Base-by-base conservation (phyloP, 179 eudicot genomes). In the Gypsophila paniculata region DNA sequence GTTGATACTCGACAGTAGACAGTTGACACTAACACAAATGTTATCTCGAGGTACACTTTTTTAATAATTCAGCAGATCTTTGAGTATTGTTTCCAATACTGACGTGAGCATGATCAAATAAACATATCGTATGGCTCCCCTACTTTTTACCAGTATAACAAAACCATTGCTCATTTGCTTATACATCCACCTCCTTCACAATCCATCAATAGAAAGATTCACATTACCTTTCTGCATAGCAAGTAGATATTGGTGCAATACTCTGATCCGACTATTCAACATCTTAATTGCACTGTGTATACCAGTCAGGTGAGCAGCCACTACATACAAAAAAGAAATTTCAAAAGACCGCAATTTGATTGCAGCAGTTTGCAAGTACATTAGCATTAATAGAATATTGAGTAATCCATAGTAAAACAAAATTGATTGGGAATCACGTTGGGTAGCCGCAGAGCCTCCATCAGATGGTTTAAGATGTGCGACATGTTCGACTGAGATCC, bases 391-490 rank as follows among this genome's bases (percentile, higher is more conserved):
- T 21, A 38, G 25, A n/a, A 32, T 34, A 1, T 49, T 58, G 23
- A 19, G 26, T 57, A 61, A 26, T 61, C 73, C 8, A 6, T 66
- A 61, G 69, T 12, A 65, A 70, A 61, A 66, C 8, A 38, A n/a
- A 44, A 23, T 53, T 44, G 54, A 60, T 22, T 52, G 72, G 72
- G 68, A 51, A 91, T 83, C 76, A 94, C 99, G 81, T 79, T 94
- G 99, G 65, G 97, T 94, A 57, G 96, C 99, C 73, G 99, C 99
- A 71, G 99, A 94, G 73, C 99, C 99, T 74, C 99, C 99, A 75
- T 94, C 97, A 76, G 99, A 87, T 75, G 97, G 99, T 83, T 94
- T 94, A 44, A 94, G 94, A 76, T 91, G 97, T 42, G 99, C 99
- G 73, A 94, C 97, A 82, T 94, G 99, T 74, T 94, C 96, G 65